Base-by-base conservation (phyloP, 1,139 yeast species). In the Yamadazyma atlantica region DNA sequence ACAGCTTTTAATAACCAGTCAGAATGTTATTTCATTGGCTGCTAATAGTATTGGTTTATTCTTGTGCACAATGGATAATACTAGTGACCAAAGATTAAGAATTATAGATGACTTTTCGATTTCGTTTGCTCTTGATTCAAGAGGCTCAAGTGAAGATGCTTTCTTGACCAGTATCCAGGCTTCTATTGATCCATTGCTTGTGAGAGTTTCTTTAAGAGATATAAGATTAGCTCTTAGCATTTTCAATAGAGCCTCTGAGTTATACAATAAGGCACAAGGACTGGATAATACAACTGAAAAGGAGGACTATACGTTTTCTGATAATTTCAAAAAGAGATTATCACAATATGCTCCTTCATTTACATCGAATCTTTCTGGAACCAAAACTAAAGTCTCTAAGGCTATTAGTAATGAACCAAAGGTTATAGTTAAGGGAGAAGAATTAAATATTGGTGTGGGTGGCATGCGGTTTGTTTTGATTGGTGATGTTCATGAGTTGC, bases 401-500 rank as follows among this genome's bases (percentile, higher is more conserved):
- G 21, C 10, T 9, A 46, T 31, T 4, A 24, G 39, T 4, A 39
- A 32, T 21, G 58, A 56, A 23, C 53, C 68, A 1, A 63, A 60
- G 8, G 64, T 76, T 1, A 54, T 79, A 1, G 60, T 87, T 7
- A 77, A 80, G 41, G 90, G 86, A 0, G 98, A 92, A 58, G 82
- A 79, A 34, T 60, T 92, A 39, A 70, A 63, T 34, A 85, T 85
- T 0, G 80, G 80, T 36, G 63, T 89, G 47, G 94, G 88, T 16
- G 98, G 98, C 0, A 57, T 88, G 44, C 73, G 98, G 45, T 66
- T 92, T 43, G 95, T 94, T 2, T 66, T 92, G 35, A 88, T 94
- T 50, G 98, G 97, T 50, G 95, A 88, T 58, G 84, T 88, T 34
- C 95, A 92, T 55, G 98, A 92, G 58, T 71, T 94, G 43, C 98